These are phyloP conservation scores for Emergomyces pasteurianus DNA, from an alignment of 2,329 filamentous ascomycete genomes.

Conservation along the genomic window DNA sequence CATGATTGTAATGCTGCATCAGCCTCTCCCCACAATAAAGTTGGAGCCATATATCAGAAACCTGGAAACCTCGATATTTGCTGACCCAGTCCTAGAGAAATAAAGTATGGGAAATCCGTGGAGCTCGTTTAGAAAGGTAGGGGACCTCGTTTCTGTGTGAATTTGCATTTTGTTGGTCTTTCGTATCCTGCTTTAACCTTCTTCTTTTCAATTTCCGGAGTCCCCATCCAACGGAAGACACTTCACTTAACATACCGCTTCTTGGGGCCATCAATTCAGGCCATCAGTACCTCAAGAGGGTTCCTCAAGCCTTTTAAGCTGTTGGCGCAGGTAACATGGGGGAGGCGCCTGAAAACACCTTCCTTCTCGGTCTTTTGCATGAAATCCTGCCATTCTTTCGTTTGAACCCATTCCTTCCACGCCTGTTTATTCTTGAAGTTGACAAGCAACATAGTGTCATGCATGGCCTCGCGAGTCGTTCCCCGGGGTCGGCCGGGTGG, in stretches of 20 bases:
- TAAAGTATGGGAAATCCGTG: not conserved
- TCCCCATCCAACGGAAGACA: not conserved
- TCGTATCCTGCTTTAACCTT: not conserved
- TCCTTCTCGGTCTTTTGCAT: constrained; percentile 16
- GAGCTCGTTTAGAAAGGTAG: not conserved
- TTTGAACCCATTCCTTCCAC: constrained; percentile 15
- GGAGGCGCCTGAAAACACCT: constrained; percentile 16
- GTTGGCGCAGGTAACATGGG: constrained; percentile 19
- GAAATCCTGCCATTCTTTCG: constrained; percentile 18
- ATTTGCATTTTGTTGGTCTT: not conserved
- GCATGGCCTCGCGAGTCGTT: constrained; percentile 13
- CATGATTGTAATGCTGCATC: not conserved
- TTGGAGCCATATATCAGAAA: not conserved
- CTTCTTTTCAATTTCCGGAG: not conserved
- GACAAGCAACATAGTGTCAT: constrained; percentile 17
- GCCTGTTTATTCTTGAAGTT: constrained; percentile 16
- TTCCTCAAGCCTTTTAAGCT: constrained; percentile 17
- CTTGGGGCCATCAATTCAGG: not conserved
- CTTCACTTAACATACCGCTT: not conserved
- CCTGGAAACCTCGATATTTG: not conserved
- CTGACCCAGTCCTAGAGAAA: not conserved
- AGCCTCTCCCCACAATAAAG: not conserved
- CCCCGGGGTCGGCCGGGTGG: constrained; percentile 8
- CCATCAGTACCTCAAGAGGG: constrained; percentile 13
- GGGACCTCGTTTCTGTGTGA: not conserved